Percentiles rank a stretch among this genome's conserved stretches.
Conservation (phyloP, 2,329 filamentous ascomycete species). For the Botrytis cinerea region DNA sequence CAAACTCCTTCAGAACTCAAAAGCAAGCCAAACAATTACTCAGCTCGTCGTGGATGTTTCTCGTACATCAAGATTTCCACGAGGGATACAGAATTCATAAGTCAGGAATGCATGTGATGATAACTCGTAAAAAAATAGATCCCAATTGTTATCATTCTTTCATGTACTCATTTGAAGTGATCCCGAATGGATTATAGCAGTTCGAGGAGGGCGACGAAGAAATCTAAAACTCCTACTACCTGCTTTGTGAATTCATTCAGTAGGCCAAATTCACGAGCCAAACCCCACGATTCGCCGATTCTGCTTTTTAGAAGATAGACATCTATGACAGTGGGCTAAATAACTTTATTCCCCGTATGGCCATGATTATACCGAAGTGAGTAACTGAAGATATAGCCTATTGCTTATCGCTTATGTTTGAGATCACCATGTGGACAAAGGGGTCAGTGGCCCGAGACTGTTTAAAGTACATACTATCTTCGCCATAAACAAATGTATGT, state of each 20-base stretch:
- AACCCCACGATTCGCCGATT: background rate
- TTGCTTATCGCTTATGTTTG: background rate
- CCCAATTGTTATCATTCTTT: background rate
- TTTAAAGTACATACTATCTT: background rate
- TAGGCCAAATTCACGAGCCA: background rate
- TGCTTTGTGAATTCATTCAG: background rate
- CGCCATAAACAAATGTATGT: background rate
- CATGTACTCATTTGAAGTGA: background rate
- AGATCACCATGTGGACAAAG: background rate
- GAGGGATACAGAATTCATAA: background rate
- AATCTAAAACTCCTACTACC: background rate
- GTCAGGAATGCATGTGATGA: background rate
- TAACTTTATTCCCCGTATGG: background rate
- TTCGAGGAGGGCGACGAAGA: background rate
- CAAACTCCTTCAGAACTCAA: background rate
- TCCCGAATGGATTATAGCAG: background rate
- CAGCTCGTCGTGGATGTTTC: background rate
- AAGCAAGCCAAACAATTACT: too few relatives aligned
- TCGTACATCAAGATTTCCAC: background rate
- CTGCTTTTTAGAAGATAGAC: background rate
- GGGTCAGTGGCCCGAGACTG: background rate
- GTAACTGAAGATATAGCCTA: background rate
- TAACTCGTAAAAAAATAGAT: background rate
- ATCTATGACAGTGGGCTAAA: background rate
- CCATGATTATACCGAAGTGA: background rate